phyloP scores from a whole-genome alignment of 768 basidiomycete genomes.

The Gloeostereum incarnatum region DNA sequence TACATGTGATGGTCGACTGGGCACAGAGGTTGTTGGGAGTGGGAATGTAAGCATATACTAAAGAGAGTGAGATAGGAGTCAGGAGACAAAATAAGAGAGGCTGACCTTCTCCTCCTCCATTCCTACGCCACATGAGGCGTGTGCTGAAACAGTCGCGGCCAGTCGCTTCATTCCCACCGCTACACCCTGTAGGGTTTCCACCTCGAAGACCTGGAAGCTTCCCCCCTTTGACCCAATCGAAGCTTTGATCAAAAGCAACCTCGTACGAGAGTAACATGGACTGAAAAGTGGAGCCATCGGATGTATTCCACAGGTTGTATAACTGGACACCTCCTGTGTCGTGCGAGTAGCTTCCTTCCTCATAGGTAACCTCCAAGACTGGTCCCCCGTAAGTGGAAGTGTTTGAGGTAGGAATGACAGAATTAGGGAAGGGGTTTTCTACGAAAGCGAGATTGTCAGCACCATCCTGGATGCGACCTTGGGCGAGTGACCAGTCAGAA shows the following conservation, averaged over 20 bases:
- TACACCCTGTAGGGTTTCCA: constrained; percentile 56
- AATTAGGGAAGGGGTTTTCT: constrained; percentile 52
- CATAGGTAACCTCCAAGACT: constrained; percentile 56
- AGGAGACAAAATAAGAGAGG: constrained; percentile 1
- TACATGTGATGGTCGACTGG: constrained; percentile 49
- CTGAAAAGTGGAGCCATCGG: constrained; percentile 44
- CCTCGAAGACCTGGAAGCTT: constrained; percentile 75
- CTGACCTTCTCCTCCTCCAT: constrained; percentile 63
- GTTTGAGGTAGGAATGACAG: constrained; percentile 23
- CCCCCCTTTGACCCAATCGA: constrained; percentile 67
- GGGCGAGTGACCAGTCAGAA: constrained; percentile 52
- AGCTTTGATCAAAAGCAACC: constrained; percentile 55
- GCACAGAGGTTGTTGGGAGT: constrained; percentile 51
- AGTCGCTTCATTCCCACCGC: constrained; percentile 54
- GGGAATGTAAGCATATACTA: constrained; percentile 80
- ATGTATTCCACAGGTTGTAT: constrained; percentile 58
- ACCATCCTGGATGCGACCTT: constrained; percentile 52
- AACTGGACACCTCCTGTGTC: constrained; percentile 60
- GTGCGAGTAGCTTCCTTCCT: constrained; percentile 48
- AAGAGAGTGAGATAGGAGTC: constrained; percentile 4
- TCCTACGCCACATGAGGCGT: constrained; percentile 67
- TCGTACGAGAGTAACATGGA: constrained; percentile 71
- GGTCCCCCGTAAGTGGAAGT: constrained; percentile 16
- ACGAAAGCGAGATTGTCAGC: constrained; percentile 51
- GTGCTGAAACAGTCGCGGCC: constrained; percentile 67